These are phyloP conservation scores for Abrus pulchellus DNA, from an alignment of 306 rosid species.

Conservation along the genomic window DNA sequence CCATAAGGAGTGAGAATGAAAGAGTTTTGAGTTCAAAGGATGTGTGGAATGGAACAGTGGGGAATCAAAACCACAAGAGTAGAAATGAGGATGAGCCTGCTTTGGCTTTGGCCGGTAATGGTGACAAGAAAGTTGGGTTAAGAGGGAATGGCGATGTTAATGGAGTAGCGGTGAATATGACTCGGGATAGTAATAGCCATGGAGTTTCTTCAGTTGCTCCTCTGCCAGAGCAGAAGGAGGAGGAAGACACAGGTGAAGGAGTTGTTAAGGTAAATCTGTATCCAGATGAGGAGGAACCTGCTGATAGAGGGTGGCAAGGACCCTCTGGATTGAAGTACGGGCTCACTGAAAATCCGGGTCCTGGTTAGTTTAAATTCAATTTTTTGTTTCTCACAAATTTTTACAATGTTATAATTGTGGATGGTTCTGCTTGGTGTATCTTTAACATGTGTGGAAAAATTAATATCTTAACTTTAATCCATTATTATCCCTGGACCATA, in stretches of 20 bases:
- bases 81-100: conserved; percentile 54
- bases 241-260: conserved; percentile 52
- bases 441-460: conserved; percentile 6
- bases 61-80: conserved; percentile 54
- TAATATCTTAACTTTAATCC: conserved; percentile 6
- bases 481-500: not conserved
- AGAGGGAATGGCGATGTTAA: conserved; percentile 56
- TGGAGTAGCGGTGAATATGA: conserved; percentile 38
- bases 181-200: conserved; percentile 51
- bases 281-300: conserved; percentile 57
- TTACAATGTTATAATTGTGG: not conserved
- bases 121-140: conserved; percentile 53
- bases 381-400: conserved; percentile 17
- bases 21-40: conserved; percentile 52
- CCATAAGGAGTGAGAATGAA: conserved; percentile 51
- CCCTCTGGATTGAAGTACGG: conserved; percentile 71
- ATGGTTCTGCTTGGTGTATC: conserved; percentile 7
- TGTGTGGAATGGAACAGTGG: conserved; percentile 51
- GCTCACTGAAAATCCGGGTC: conserved; percentile 73
- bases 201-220: conserved; percentile 58
- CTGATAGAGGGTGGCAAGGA: conserved; percentile 59
- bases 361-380: conserved; percentile 62
- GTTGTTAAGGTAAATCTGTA: conserved; percentile 57
- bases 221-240: conserved; percentile 56
- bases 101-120: conserved; percentile 49